Conservation (phyloP, 1,284 basidiomycete species). For the Takashimella tepidaria region DNA sequence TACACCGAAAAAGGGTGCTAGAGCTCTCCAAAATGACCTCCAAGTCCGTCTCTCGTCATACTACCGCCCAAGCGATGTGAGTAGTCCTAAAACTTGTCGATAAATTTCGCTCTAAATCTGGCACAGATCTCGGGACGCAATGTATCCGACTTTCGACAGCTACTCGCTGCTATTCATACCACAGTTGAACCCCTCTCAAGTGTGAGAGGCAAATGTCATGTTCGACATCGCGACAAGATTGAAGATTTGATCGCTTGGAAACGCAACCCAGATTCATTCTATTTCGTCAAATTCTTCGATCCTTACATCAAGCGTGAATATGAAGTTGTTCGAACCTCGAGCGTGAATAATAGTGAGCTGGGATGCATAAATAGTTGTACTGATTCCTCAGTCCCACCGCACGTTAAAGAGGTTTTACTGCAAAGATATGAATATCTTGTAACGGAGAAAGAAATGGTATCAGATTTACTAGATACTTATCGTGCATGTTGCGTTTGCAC, state of each 20-base stretch:
- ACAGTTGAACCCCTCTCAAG: conserved; percentile 89
- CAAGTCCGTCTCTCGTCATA: conserved; percentile 83
- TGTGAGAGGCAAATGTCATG: conserved; percentile 84
- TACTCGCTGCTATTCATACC: conserved; percentile 91
- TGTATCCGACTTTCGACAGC: conserved; percentile 75
- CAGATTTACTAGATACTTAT: conserved; percentile 80
- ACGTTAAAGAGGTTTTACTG: conserved; percentile 69
- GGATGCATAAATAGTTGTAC: neutral
- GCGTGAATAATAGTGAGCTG: conserved; percentile 79
- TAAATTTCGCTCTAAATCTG: too few relatives aligned
- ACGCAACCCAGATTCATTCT: conserved; percentile 88
- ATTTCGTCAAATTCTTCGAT: conserved; percentile 89
- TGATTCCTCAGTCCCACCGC: conserved; percentile 60
- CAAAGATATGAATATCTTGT: conserved; percentile 91
- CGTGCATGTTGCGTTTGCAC: conserved; percentile 80
- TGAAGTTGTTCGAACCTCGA: conserved; percentile 83
- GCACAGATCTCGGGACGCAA: conserved; percentile 52
- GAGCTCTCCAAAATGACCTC: conserved; percentile 22
- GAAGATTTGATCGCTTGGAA: conserved; percentile 92
- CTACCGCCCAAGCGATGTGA: conserved; percentile 64
- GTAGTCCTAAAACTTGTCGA: conserved; percentile 9
- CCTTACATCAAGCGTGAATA: conserved; percentile 98
- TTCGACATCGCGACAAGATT: conserved; percentile 90
- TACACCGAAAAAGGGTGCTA: conserved; percentile 35
- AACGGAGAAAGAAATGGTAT: conserved; percentile 84